phyloP scores from a whole-genome alignment of 768 basidiomycete species.

The Trametes elegans region DNA sequence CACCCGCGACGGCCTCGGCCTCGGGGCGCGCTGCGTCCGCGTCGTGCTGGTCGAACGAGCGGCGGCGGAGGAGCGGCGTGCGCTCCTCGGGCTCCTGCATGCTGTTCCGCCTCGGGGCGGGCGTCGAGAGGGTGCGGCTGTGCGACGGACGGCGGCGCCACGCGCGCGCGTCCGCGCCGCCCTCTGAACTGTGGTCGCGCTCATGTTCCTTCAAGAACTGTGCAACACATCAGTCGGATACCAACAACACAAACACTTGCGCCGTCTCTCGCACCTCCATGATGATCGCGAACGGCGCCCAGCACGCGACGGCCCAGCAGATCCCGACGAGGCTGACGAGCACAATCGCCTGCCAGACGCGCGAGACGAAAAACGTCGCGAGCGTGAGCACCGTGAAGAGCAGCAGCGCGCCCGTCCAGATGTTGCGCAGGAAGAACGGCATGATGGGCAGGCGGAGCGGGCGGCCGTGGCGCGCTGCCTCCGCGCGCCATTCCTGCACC shows the following conservation, averaged over 20 bases:
- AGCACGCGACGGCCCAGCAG: slow-evolving; percentile 97
- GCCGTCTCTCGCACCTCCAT: slow-evolving; percentile 69
- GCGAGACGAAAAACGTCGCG: slow-evolving; percentile 84
- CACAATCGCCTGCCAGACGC: slow-evolving; percentile 74
- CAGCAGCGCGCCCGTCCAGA: slow-evolving; percentile 87
- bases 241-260: neutral
- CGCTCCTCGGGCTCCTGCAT: slow-evolving; percentile 22
- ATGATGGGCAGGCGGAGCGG: slow-evolving; percentile 79
- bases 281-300: slow-evolving; percentile 96
- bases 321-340: slow-evolving; percentile 86
- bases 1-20: slow-evolving; percentile 65
- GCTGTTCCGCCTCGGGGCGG: slow-evolving; percentile 31
- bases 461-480: slow-evolving; percentile 73
- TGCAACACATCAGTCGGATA: neutral
- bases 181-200: slow-evolving; percentile 19
- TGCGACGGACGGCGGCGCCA: slow-evolving; percentile 44
- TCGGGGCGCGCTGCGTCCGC: slow-evolving; percentile 33
- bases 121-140: slow-evolving; percentile 52
- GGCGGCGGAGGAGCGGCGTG: slow-evolving; percentile 59
- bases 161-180: slow-evolving; percentile 17
- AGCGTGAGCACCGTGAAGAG: slow-evolving; percentile 78
- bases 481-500: slow-evolving; percentile 81
- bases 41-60: slow-evolving; percentile 52
- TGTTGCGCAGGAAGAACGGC: slow-evolving; percentile 90
- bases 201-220: slow-evolving; percentile 33